Evolutionary conservation across 164 flowering plant genomes (phyloP).

Genomic region (Magnolia changhungtana): DNA sequence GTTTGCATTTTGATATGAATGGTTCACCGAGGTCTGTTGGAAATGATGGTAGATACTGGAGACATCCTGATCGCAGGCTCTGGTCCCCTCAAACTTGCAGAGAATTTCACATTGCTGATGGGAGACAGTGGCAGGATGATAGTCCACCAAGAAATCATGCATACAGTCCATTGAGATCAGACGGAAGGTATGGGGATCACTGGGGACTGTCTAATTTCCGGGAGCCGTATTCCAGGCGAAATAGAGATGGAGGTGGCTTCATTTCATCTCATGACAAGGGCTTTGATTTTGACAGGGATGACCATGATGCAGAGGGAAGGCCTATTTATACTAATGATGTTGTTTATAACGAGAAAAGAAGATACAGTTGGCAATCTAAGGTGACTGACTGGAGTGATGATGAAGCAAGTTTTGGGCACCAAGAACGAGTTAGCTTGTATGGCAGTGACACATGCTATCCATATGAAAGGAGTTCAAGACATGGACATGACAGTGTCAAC

Average conservation of each 20-base stretch:
- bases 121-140: slow-evolving; percentile 20
- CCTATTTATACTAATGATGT: slow-evolving; percentile 16
- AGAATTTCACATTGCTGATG: slow-evolving; percentile 22
- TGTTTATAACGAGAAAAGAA: slow-evolving; percentile 15
- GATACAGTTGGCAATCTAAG: slow-evolving; percentile 18
- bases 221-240: slow-evolving; percentile 8
- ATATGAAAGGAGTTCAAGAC: slow-evolving; percentile 22
- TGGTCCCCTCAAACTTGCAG: slow-evolving; percentile 16
- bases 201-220: slow-evolving; percentile 11
- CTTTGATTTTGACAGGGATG: slow-evolving; percentile 1
- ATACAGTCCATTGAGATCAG: slow-evolving; percentile 19
- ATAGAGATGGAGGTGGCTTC: slow-evolving; percentile 15
- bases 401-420: slow-evolving; percentile 20
- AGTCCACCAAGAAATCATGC: slow-evolving; percentile 22
- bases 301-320: slow-evolving; percentile 7
- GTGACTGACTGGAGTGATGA: slow-evolving; percentile 18
- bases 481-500: slow-evolving; percentile 20
- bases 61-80: slow-evolving; percentile 12
- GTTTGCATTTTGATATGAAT: slow-evolving; percentile 17
- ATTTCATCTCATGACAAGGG: slow-evolving; percentile 4
- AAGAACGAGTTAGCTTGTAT: slow-evolving; percentile 19
- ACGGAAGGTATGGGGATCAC: slow-evolving; percentile 14
- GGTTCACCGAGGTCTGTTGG: slow-evolving; percentile 10
- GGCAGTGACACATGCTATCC: slow-evolving; percentile 21
- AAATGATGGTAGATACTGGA: slow-evolving; percentile 21